Evolutionary conservation across 768 basidiomycete species (phyloP).

Genomic region (Mycena epipterygia): DNA sequence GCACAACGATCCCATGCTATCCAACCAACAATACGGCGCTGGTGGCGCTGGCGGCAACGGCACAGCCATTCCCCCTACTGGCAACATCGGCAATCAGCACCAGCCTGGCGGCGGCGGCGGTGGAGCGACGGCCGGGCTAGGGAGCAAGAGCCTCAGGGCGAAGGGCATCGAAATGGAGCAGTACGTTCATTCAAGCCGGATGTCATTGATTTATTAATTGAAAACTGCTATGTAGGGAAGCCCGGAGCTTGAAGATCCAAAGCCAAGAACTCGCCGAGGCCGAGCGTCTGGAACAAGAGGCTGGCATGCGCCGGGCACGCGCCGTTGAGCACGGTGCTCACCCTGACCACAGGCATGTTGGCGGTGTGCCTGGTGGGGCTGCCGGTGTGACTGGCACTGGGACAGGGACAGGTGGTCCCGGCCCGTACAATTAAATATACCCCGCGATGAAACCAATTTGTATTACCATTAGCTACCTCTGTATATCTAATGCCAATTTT

Average conservation of each 20-base stretch:
- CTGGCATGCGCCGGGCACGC: constrained; percentile 61
- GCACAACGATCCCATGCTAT: constrained; percentile 32
- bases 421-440: too few species aligned
- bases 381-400: too few species aligned
- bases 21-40: not conserved
- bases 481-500: too few species aligned
- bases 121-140: constrained; percentile 57
- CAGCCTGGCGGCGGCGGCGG: constrained; percentile 43
- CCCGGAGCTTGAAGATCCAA: constrained; percentile 59
- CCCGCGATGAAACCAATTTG: too few species aligned
- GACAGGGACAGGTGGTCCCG: too few species aligned
- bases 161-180: constrained; percentile 67
- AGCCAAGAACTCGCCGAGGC: constrained; percentile 65
- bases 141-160: constrained; percentile 61
- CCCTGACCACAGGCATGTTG: constrained; percentile 44
- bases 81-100: constrained; percentile 18
- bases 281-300: constrained; percentile 67
- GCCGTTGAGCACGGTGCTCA: constrained; percentile 63
- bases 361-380: constrained; percentile 27
- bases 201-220: not conserved
- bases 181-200: not conserved
- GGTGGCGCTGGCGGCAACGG: not conserved
- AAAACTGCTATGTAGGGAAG: constrained; percentile 47
- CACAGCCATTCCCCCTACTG: not conserved
- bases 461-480: too few species aligned